Conservation (phyloP, 225 moss, liverwort and hornwort genomes). For the Pseudisothecium myosuroides region DNA sequence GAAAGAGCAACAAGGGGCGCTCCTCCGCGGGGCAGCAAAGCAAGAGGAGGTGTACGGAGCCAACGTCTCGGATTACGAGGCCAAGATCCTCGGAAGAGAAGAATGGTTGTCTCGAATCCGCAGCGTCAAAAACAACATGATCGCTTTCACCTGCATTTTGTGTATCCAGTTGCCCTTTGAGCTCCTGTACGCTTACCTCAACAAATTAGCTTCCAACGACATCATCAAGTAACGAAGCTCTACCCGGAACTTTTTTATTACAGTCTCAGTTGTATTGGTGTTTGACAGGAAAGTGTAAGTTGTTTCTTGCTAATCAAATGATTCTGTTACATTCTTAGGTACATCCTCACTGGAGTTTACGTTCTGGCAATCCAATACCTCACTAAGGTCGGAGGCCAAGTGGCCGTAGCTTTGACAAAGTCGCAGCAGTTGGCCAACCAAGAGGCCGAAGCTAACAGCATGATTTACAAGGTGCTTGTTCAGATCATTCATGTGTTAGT, state of each 20-base stretch:
- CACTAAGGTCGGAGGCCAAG: slow-evolving; percentile 40
- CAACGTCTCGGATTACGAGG: slow-evolving; percentile 45
- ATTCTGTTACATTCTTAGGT: slow-evolving; percentile 5
- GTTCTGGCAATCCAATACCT: slow-evolving; percentile 43
- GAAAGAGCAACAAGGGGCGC: slow-evolving; percentile 24
- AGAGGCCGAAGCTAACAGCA: slow-evolving; percentile 42
- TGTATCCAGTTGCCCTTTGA: slow-evolving; percentile 57
- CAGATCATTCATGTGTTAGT: not conserved
- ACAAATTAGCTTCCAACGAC: slow-evolving; percentile 33
- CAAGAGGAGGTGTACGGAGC: slow-evolving; percentile 40
- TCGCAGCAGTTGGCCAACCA: slow-evolving; percentile 29
- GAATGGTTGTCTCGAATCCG: slow-evolving; percentile 43
- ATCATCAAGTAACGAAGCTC: slow-evolving; percentile 19
- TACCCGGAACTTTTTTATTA: not conserved
- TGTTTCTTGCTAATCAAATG: not conserved
- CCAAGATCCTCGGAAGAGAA: slow-evolving; percentile 28
- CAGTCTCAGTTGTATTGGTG: not conserved
- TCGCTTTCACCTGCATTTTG: slow-evolving; percentile 32
- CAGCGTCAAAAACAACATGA: slow-evolving; percentile 36
- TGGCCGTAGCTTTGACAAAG: slow-evolving; percentile 34
- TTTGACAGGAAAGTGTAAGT: not conserved
- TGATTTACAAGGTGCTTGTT: slow-evolving; percentile 42
- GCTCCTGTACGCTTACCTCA: slow-evolving; percentile 53
- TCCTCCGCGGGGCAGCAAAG: slow-evolving; percentile 18
- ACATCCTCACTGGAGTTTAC: slow-evolving; percentile 37